Evolutionary conservation across 345 rosid species (phyloP).

Genomic region (Salix exigua): DNA sequence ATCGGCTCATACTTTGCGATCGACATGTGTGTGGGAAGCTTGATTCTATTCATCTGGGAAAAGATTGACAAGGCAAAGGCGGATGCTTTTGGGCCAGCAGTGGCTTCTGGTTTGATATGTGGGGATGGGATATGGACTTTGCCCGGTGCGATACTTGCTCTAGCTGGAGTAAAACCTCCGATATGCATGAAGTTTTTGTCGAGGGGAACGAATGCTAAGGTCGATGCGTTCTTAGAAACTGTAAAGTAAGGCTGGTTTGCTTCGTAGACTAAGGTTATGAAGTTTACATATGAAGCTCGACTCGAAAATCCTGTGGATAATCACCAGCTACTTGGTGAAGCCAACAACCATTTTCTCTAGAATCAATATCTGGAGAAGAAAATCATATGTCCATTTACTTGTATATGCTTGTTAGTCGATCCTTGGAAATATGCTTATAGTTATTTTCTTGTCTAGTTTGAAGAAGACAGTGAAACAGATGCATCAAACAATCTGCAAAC

Average conservation of each 20-base stretch:
- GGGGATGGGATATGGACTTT: neutral
- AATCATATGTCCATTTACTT: neutral
- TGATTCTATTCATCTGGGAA: conserved; percentile 35
- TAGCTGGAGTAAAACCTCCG: conserved; percentile 37
- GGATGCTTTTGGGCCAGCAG: conserved; percentile 22
- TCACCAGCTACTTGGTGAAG: neutral
- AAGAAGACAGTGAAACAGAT: neutral
- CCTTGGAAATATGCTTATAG: neutral
- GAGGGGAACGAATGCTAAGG: conserved; percentile 11
- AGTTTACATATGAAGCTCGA: neutral
- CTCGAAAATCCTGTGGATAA: neutral
- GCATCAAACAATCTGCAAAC: neutral
- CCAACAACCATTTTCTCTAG: neutral
- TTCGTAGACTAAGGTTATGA: neutral
- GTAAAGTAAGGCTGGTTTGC: neutral
- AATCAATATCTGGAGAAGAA: neutral
- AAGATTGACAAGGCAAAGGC: conserved; percentile 26
- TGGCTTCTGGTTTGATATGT: conserved; percentile 43
- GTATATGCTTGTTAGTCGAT: neutral
- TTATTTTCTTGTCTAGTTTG: neutral
- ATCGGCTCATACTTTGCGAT: conserved; percentile 40
- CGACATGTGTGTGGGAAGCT: conserved; percentile 43
- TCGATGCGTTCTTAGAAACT: neutral
- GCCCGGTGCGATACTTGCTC: conserved; percentile 20
- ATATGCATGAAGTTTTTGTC: conserved; percentile 44